phyloP scores from a whole-genome alignment of 2,329 filamentous ascomycete species.

The Venturia nashicola region DNA sequence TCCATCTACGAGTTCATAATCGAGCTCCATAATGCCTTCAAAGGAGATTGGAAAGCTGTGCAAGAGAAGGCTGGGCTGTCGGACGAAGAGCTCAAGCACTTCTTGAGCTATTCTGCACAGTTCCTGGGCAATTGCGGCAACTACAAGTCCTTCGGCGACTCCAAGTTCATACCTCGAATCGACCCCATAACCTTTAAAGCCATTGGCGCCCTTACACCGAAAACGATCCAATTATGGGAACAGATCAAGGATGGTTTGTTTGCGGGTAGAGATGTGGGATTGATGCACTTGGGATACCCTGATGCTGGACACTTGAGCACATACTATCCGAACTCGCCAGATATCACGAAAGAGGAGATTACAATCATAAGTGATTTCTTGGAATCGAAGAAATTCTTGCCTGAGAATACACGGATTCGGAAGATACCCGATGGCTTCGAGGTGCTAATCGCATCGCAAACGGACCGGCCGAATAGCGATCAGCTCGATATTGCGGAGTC shows the following conservation, averaged over 20 bases:
- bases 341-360: constrained; percentile 37
- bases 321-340: constrained; percentile 37
- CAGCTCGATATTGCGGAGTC: constrained; percentile 31
- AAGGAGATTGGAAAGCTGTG: constrained; percentile 36
- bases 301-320: constrained; percentile 35
- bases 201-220: constrained; percentile 28
- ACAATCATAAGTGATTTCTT: constrained; percentile 33
- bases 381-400: constrained; percentile 31
- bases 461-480: constrained; percentile 24
- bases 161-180: constrained; percentile 38
- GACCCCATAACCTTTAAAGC: constrained; percentile 30
- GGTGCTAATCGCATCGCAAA: constrained; percentile 35
- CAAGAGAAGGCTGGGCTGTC: constrained; percentile 30
- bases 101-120: constrained; percentile 30
- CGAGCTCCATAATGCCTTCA: constrained; percentile 32
- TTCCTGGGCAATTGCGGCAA: constrained; percentile 44
- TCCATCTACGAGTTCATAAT: constrained; percentile 43
- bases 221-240: constrained; percentile 28
- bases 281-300: constrained; percentile 38
- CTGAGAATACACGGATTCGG: constrained; percentile 37
- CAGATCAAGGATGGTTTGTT: constrained; percentile 33
- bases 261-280: constrained; percentile 26
- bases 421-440: constrained; percentile 34
- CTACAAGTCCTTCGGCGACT: constrained; percentile 39
- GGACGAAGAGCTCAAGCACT: constrained; percentile 26